Evolutionary conservation across 805 yeast species (phyloP).

Genomic region (Lachancea lanzarotensis): DNA sequence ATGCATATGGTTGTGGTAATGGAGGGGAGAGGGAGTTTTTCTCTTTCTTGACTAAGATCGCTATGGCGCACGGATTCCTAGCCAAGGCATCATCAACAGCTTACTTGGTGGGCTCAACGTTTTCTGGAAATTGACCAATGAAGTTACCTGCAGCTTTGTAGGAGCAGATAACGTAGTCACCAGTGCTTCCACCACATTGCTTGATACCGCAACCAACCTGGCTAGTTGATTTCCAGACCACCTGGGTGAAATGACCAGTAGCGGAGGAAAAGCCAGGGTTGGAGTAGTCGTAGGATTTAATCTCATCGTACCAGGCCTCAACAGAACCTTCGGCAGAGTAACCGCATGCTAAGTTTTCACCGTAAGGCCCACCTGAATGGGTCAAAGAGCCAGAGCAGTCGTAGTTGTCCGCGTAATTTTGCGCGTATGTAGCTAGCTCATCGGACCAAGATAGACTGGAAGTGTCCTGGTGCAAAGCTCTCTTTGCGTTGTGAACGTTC

Average conservation of each 20-base stretch:
- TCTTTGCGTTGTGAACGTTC: constrained; percentile 54
- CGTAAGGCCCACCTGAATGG: constrained; percentile 69
- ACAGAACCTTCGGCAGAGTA: constrained; percentile 49
- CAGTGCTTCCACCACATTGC: constrained; percentile 49
- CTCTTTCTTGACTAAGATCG: no score
- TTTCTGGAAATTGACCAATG: constrained; percentile 42
- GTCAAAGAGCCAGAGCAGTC: constrained; percentile 48
- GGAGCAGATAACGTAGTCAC: constrained; percentile 64
- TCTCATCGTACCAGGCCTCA: constrained; percentile 75
- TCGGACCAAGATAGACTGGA: constrained; percentile 46
- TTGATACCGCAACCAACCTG: constrained; percentile 72
- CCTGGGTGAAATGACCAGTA: constrained; percentile 81
- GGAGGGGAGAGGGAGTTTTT: no score
- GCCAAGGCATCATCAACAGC: not conserved
- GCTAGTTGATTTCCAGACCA: constrained; percentile 67
- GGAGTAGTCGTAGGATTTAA: constrained; percentile 45
- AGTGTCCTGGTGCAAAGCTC: constrained; percentile 45
- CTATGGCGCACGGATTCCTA: no score
- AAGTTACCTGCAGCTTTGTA: constrained; percentile 72
- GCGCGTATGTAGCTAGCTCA: constrained; percentile 50
- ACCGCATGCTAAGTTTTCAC: constrained; percentile 79
- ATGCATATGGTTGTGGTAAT: not conserved
- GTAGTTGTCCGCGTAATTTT: constrained; percentile 47
- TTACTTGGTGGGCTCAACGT: constrained; percentile 22
- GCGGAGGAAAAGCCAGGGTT: constrained; percentile 40